Conservation (phyloP, 2,329 filamentous ascomycete genomes). For the Penicillium sp. region DNA sequence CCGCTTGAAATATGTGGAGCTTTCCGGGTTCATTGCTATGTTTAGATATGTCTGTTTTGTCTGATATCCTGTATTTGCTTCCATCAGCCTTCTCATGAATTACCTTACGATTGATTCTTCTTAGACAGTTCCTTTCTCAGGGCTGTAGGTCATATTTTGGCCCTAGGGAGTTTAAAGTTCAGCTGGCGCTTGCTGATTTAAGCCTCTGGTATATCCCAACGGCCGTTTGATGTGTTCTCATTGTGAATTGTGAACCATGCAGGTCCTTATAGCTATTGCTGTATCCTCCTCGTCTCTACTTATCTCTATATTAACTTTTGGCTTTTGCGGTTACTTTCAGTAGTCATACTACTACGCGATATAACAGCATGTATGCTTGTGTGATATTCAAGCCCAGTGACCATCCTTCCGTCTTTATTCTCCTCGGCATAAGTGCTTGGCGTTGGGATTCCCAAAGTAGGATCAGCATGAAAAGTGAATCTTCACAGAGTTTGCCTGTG, state of each 20-base stretch:
- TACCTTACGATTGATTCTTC: not conserved
- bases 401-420: not conserved
- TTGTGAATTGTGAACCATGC: not conserved
- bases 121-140: not conserved
- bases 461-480: not conserved
- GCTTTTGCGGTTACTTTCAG: not conserved
- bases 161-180: not conserved
- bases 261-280: not conserved
- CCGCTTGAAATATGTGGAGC: not conserved
- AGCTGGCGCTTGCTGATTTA: not conserved
- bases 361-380: slow-evolving; percentile 22
- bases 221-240: not conserved
- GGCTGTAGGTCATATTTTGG: not conserved
- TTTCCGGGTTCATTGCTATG: not conserved
- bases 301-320: not conserved
- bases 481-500: not conserved
- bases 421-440: not conserved
- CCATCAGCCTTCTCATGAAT: not conserved
- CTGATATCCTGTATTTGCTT: slow-evolving; percentile 6
- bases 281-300: not conserved
- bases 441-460: not conserved
- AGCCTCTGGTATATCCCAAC: not conserved
- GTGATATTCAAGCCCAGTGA: not conserved
- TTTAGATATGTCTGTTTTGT: not conserved
- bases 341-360: slow-evolving; percentile 24